A percentile compares a stretch with the other conserved stretches of the same genome.
These are phyloP conservation scores for Colletotrichum endophyticum DNA, from an alignment of 2,329 filamentous ascomycete genomes.

Conservation along the genomic window DNA sequence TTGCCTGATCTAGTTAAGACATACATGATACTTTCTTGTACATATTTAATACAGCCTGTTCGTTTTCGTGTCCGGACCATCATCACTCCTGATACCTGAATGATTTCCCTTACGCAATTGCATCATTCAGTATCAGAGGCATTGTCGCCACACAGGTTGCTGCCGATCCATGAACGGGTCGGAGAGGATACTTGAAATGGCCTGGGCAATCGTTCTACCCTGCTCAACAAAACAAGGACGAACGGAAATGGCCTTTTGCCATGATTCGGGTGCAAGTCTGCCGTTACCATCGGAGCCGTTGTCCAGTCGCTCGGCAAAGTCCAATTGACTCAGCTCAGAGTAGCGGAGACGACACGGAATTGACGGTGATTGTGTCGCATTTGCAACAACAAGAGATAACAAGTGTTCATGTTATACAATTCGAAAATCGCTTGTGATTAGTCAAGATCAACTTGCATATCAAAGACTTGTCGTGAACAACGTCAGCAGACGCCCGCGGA, in stretches of 20 bases:
- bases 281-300: neutral
- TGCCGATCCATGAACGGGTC: neutral
- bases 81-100: neutral
- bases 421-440: neutral
- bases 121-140: fast-evolving
- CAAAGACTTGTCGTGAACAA: neutral
- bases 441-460: neutral
- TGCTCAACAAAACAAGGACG: neutral
- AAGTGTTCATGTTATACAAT: neutral
- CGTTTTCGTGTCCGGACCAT: neutral
- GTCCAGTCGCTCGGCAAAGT: neutral
- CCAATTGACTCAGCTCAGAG: neutral
- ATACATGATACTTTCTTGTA: neutral
- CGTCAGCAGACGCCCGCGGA: neutral
- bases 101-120: fast-evolving
- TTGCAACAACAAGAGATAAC: neutral
- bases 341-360: neutral
- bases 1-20: neutral
- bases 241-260: neutral
- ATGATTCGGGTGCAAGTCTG: neutral
- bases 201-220: neutral
- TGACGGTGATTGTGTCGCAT: neutral
- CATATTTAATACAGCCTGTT: neutral
- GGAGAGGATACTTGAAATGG: neutral
- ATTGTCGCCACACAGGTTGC: neutral